Evolutionary conservation across 176 grass and related monocot species (phyloP).

Genomic region (Eremochloa ophiuroides): DNA sequence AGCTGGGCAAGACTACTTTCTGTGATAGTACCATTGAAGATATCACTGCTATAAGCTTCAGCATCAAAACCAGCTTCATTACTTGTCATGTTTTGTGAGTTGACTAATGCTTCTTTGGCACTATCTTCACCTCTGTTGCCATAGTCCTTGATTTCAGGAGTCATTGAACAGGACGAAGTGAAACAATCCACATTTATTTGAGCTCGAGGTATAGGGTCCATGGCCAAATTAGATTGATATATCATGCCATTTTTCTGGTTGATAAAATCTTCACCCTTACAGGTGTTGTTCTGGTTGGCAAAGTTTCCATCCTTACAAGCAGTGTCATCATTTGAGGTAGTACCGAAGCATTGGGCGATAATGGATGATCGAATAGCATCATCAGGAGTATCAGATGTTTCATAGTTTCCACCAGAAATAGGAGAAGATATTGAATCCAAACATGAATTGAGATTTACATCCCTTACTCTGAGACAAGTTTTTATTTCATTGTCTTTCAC

Average conservation of each 20-base stretch:
- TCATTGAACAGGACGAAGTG: constrained; percentile 40
- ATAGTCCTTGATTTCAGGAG: constrained; percentile 50
- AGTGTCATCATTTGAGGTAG: constrained; percentile 39
- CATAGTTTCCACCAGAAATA: constrained; percentile 45
- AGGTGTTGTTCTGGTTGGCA: constrained; percentile 28
- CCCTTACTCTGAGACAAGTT: constrained; percentile 29
- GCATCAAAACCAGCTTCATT: constrained; percentile 45
- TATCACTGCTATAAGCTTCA: constrained; percentile 52
- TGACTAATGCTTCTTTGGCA: constrained; percentile 31
- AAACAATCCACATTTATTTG: constrained; percentile 47
- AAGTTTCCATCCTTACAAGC: constrained; percentile 34
- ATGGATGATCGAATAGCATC: constrained; percentile 40
- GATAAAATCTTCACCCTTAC: constrained; percentile 30
- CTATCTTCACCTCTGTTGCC: constrained; percentile 29
- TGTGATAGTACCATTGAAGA: constrained; percentile 47
- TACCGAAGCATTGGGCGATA: constrained; percentile 40
- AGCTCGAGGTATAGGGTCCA: constrained; percentile 36
- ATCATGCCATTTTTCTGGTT: constrained; percentile 28
- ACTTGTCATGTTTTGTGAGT: constrained; percentile 26
- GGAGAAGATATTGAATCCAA: constrained; percentile 45
- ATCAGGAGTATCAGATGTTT: constrained; percentile 39
- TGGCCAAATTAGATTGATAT: constrained; percentile 42
- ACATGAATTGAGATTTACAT: constrained; percentile 56
- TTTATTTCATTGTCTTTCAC: constrained; percentile 33
- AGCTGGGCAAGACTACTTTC: constrained; percentile 55